phyloP scores from a whole-genome alignment of 2,329 filamentous ascomycete species.

The Mycosphaerella sp. region DNA sequence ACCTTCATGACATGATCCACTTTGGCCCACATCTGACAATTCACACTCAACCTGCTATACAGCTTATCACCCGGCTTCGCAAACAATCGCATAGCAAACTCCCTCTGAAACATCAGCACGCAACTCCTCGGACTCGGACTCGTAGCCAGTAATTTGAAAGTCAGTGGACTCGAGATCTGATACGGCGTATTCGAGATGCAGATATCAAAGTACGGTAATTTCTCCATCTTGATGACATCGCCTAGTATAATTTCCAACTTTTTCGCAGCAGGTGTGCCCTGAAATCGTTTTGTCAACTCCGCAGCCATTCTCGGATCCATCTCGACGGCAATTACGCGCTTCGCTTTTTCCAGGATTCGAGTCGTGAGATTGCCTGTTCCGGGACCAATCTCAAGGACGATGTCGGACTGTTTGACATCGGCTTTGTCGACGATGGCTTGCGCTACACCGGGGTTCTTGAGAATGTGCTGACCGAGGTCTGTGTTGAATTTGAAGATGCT shows the following conservation, averaged over 20 bases:
- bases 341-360: constrained; percentile 79
- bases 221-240: constrained; percentile 81
- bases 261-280: constrained; percentile 78
- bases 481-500: constrained; percentile 98
- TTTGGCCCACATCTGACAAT: constrained; percentile 85
- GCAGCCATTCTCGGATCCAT: constrained; percentile 95
- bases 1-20: constrained; percentile 79
- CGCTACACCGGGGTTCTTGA: constrained; percentile 84
- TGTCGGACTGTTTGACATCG: constrained; percentile 79
- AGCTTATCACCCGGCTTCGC: constrained; percentile 82
- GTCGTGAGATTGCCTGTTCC: constrained; percentile 87
- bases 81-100: constrained; percentile 85
- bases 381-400: constrained; percentile 86
- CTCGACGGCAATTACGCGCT: constrained; percentile 79
- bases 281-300: constrained; percentile 87
- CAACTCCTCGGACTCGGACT: constrained; percentile 74
- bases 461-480: constrained; percentile 80
- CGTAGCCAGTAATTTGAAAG: constrained; percentile 81
- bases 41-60: constrained; percentile 85
- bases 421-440: constrained; percentile 81
- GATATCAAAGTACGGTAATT: constrained; percentile 71
- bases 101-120: constrained; percentile 93
- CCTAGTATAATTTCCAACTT: constrained; percentile 82
- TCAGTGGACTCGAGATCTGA: constrained; percentile 81
- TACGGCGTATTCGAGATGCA: constrained; percentile 75